phyloP scores from a whole-genome alignment of 768 basidiomycete species.

The Krasilnikovozyma curviuscula region DNA sequence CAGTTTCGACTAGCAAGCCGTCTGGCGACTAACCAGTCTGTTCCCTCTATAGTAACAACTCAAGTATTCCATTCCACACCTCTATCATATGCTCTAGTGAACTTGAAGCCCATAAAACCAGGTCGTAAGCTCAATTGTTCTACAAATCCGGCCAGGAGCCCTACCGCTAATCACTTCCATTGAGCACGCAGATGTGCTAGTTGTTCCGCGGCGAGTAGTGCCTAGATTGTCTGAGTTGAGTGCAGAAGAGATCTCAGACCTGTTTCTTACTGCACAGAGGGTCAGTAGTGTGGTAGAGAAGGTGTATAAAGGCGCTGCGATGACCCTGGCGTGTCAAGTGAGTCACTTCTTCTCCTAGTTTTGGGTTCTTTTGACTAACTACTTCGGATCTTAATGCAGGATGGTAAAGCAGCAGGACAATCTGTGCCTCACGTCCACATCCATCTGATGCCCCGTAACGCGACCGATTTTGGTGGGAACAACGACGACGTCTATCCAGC shows the following conservation, averaged over 20 bases:
- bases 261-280: slow-evolving; percentile 59
- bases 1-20: not conserved
- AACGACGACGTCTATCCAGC: slow-evolving; percentile 39
- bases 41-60: not conserved
- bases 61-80: slow-evolving; percentile 10
- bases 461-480: slow-evolving; percentile 29
- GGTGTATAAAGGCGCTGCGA: slow-evolving; percentile 58
- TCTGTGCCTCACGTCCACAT: slow-evolving; percentile 90
- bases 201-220: slow-evolving; percentile 36
- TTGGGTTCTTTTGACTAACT: not conserved
- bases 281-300: slow-evolving; percentile 64
- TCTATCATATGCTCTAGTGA: slow-evolving; percentile 69
- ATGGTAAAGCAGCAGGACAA: slow-evolving; percentile 70
- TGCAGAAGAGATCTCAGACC: slow-evolving; percentile 46
- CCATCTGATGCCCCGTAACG: slow-evolving; percentile 69
- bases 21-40: not conserved
- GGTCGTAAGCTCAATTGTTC: slow-evolving; percentile 40
- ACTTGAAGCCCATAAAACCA: slow-evolving; percentile 81
- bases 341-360: not conserved
- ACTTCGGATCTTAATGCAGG: slow-evolving; percentile 31
- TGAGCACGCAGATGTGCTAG: slow-evolving; percentile 34
- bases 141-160: not conserved
- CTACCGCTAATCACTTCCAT: not conserved
- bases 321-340: slow-evolving; percentile 84
- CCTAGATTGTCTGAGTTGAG: slow-evolving; percentile 35